Evolutionary conservation across 495 filamentous ascomycete species (phyloP).

Genomic region (Aspergillus nanangensis): DNA sequence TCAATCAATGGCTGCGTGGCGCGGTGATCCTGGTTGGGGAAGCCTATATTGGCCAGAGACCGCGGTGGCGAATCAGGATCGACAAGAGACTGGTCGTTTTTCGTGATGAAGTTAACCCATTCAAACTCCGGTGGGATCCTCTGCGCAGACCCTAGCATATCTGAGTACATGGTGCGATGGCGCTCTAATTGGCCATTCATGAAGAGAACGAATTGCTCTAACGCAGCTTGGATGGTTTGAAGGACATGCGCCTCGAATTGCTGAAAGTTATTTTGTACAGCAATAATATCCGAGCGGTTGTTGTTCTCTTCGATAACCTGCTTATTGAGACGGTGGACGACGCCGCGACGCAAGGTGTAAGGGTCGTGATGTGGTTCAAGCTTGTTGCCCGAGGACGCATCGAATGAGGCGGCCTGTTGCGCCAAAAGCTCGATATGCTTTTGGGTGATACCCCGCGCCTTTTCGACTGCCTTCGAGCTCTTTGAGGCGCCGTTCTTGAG

Average conservation of each 20-base stretch:
- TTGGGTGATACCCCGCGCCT: slow-evolving; percentile 79
- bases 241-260: slow-evolving; percentile 85
- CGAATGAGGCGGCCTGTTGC: slow-evolving; percentile 71
- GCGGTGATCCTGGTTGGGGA: slow-evolving; percentile 82
- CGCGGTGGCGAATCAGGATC: slow-evolving; percentile 71
- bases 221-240: slow-evolving; percentile 71
- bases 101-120: slow-evolving; percentile 75
- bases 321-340: slow-evolving; percentile 78
- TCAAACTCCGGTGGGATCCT: slow-evolving; percentile 86
- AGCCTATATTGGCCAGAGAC: slow-evolving; percentile 63
- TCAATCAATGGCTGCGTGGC: slow-evolving; percentile 81
- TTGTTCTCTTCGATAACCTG: slow-evolving; percentile 95
- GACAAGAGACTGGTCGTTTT: slow-evolving; percentile 68
- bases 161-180: slow-evolving; percentile 70
- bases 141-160: slow-evolving; percentile 75
- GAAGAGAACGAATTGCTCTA: slow-evolving; percentile 74
- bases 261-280: slow-evolving; percentile 83
- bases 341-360: slow-evolving; percentile 78
- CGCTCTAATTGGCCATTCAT: slow-evolving; percentile 77
- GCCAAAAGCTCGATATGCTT: slow-evolving; percentile 94
- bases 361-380: slow-evolving; percentile 71
- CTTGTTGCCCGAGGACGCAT: slow-evolving; percentile 61
- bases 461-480: slow-evolving; percentile 83
- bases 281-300: slow-evolving; percentile 82
- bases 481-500: slow-evolving; percentile 79